Evolutionary conservation across 352 stramenopile genomes (phyloP), one percentile per base, ranked within the genome.

Genomic region (Aphanomyces astaci): DNA sequence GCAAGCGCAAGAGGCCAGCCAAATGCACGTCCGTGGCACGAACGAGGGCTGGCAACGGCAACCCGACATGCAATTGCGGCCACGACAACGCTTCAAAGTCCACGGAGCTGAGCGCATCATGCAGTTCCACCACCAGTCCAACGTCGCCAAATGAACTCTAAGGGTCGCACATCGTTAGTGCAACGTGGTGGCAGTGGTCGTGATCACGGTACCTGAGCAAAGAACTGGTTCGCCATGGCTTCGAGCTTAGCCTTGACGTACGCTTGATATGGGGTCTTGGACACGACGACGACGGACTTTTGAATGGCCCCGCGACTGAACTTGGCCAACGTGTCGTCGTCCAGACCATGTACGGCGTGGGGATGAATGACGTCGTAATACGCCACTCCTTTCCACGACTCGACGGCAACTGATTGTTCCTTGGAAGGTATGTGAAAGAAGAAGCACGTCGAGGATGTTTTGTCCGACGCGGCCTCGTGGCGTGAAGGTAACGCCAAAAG

Each of bases 1-100:
- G 32, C 9, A 89, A 80, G 7, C 84, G 79, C 33, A 94, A 56
- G 7, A 89, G 76, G 10, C 79, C 82, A 28, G 94, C 52, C 9
- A 94, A 66, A 36, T 93, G 79, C 13, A 78, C 78, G 17, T 77
- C 79, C 31, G 90, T 62, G 32, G 79, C 71, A 0, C 75, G 74
- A 40, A 88, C 70, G 19, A 90, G 69, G 27, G 71, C 71, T 25
- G 80, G 73, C n/a, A 82, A 65, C 0, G 84, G 84, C 19, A 89
- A 68, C 2, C 77, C 72, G 7, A 78, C 71, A 45, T 76, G 72
- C 22, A 77, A 48, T 45, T 82, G 62, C 4, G 66, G 63, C 39
- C 83, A 85, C 45, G 82, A 78, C 19, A 86, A 73, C 60, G 78
- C 68, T 13, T 64, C 45, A 28, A 82, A 86, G 52, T 64, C 67